Base-by-base conservation (phyloP, 2,329 filamentous ascomycete genomes). In the Knoxdaviesia capensis region DNA sequence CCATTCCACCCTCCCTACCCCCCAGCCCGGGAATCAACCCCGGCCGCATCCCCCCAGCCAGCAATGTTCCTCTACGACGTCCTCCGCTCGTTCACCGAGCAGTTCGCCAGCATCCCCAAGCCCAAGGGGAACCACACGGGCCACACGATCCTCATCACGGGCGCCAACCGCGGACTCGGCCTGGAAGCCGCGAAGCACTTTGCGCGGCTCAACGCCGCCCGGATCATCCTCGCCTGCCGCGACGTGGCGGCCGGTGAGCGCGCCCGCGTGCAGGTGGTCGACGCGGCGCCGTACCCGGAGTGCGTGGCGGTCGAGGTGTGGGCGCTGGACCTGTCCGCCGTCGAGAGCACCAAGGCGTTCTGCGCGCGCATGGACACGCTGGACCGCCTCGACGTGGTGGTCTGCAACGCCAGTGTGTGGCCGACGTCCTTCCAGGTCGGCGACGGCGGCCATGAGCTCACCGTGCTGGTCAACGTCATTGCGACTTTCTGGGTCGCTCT, bases 381-480 rank as follows among this genome's bases (percentile, higher is more conserved):
- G 9, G 46, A 56, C 1, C 58, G 61, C 6, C 45, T 71, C 3
- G 65, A 71, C 48, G 56, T 59, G 30, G 53, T 63, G 34, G 48
- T 67, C 29, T 54, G 57, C 41, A 71, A 61, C 36, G 58, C 58
- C 3, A 56, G 64, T 1, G 48, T 73, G 4, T 56, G 55, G 1
- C 59, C 56, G 0, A 9, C 6, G 2, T 43, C 52, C 0, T 66
- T 56, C 42, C 38, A 48, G 1, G 31, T 53, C 0, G 54, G 53
- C 4, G 66, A 70, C 42, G 62, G 56, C 0, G 56, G 66, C 35
- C 20, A 20, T 20, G 71, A 76, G 53, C 51, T 48, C 10, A 63
- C 53, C 0, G 54, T 75, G 35, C 67, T 64, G 0, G 61, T 68
- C 42, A 76, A 76, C 43, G 65, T 71, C 7, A 55, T 75, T 43